A percentile compares a stretch with the other conserved stretches of the same genome.
These are phyloP conservation scores for Carex littledalei DNA, from an alignment of 176 grass and related monocot species.

Conservation along the genomic window DNA sequence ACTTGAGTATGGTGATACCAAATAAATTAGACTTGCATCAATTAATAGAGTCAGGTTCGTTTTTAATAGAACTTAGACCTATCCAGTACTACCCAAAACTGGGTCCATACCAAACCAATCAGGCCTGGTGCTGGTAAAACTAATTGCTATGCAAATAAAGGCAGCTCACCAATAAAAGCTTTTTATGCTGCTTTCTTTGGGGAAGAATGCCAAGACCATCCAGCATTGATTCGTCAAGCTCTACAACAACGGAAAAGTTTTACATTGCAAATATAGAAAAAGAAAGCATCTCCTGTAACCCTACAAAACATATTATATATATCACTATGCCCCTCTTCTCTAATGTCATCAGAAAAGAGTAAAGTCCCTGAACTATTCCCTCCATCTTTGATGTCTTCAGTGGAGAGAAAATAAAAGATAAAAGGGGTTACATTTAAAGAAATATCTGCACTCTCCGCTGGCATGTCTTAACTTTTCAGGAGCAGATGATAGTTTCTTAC, in stretches of 20 bases:
- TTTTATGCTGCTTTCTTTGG: slow-evolving; percentile 99
- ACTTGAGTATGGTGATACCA: slow-evolving; percentile 1
- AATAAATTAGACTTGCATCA: not conserved
- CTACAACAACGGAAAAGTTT: slow-evolving; percentile 30
- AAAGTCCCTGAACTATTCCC: not conserved
- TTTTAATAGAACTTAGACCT: not conserved
- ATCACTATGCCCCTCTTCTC: not conserved
- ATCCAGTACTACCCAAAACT: slow-evolving; percentile 1
- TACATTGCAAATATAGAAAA: not conserved
- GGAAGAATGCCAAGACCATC: slow-evolving; percentile 99
- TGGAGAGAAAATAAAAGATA: not conserved
- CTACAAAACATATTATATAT: slow-evolving; percentile 18
- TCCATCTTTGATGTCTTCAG: not conserved
- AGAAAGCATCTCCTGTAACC: not conserved
- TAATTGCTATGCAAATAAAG: slow-evolving; percentile 10
- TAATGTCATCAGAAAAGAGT: not conserved
- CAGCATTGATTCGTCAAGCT: slow-evolving; percentile 94
- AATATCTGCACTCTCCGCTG: not conserved
- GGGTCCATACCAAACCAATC: slow-evolving; percentile 18
- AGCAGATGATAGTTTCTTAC: not conserved
- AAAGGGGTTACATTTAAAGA: not conserved
- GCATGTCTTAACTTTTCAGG: not conserved
- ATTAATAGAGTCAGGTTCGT: not conserved
- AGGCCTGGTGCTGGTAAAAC: slow-evolving; percentile 14
- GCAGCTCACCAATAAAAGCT: slow-evolving; percentile 76